Conservation (phyloP, 1,284 basidiomycete species). For the Xerocomus amazonicus region DNA sequence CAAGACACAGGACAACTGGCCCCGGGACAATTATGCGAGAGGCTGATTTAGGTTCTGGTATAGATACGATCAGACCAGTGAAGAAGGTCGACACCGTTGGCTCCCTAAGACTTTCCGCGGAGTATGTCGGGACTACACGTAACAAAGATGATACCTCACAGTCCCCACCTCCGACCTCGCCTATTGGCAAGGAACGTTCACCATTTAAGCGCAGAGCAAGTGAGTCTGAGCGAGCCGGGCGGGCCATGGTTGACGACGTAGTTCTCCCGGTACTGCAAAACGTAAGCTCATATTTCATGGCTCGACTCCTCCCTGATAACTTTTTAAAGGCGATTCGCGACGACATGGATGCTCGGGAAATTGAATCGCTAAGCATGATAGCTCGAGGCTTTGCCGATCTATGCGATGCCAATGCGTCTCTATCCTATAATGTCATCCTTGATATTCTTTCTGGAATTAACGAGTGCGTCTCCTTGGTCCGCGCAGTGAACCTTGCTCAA, state of each 20-base stretch:
- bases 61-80: conserved; percentile 88
- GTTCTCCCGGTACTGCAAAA: conserved; percentile 72
- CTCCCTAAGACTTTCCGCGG: conserved; percentile 75
- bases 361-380: conserved; percentile 88
- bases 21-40: conserved; percentile 75
- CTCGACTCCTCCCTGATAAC: conserved; percentile 10
- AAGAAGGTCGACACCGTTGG: conserved; percentile 84
- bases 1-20: conserved; percentile 58
- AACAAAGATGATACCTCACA: conserved; percentile 45
- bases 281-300: conserved; percentile 40
- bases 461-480: conserved; percentile 54
- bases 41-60: conserved; percentile 79
- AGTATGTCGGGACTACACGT: conserved; percentile 73
- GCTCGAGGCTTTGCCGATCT: conserved; percentile 86
- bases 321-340: conserved; percentile 64
- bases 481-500: neutral
- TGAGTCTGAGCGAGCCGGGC: conserved; percentile 65
- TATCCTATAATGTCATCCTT: conserved; percentile 83
- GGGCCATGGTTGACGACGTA: conserved; percentile 74
- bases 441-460: conserved; percentile 90
- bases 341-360: conserved; percentile 84
- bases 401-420: conserved; percentile 73
- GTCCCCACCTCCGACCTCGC: conserved; percentile 45
- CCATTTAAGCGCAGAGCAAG: conserved; percentile 47
- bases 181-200: conserved; percentile 37